These are phyloP conservation scores for Tephrocybe sp. DNA, from an alignment of 768 basidiomycete species.

Conservation along the genomic window DNA sequence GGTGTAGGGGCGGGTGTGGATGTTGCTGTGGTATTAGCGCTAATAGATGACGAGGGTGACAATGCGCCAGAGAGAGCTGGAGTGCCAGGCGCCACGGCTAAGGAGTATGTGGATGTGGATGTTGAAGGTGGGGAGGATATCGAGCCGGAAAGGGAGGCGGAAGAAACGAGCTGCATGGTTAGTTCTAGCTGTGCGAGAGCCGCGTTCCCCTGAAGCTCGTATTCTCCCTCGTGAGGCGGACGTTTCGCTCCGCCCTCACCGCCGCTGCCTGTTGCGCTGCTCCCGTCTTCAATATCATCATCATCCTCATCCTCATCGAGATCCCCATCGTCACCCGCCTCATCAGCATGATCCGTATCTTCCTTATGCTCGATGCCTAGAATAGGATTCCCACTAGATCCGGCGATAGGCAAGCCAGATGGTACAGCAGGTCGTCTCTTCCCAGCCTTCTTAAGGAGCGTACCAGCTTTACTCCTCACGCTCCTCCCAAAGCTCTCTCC, in stretches of 20 bases:
- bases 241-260: slow-evolving; percentile 15
- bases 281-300: slow-evolving; percentile 41
- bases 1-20: background rate
- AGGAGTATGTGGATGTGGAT: background rate
- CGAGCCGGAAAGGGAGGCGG: slow-evolving; percentile 10
- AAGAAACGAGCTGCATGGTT: slow-evolving; percentile 45
- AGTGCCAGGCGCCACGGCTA: background rate
- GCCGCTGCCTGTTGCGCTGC: slow-evolving; percentile 38
- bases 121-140: background rate
- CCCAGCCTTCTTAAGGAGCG: slow-evolving; percentile 8
- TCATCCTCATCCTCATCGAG: slow-evolving; percentile 27
- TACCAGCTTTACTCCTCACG: slow-evolving; percentile 19
- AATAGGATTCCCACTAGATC: slow-evolving; percentile 10
- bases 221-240: slow-evolving; percentile 58
- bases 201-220: slow-evolving; percentile 69
- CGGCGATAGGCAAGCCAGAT: background rate
- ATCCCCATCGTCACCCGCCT: slow-evolving; percentile 22
- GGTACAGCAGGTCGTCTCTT: background rate
- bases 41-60: background rate
- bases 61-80: too few species aligned
- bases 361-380: slow-evolving; percentile 6
- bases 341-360: slow-evolving; percentile 19
- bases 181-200: slow-evolving; percentile 77
- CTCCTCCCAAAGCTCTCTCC: slow-evolving; percentile 38
- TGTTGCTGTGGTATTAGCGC: background rate